Conservation (phyloP, 2,329 filamentous ascomycete genomes). For the Penicillium thymicola region DNA sequence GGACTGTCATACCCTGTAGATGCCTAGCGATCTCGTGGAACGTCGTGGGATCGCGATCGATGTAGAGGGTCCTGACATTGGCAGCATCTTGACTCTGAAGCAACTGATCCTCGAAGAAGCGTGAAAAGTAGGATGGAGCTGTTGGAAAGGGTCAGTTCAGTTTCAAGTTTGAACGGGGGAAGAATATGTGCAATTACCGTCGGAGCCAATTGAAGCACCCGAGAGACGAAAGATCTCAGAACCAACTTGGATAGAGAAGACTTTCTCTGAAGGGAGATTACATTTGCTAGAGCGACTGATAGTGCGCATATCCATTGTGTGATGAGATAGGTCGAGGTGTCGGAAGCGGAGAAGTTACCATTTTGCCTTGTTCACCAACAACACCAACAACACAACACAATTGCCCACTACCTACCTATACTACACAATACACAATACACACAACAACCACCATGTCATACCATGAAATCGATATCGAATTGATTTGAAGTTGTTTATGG, state of each 20-base stretch:
- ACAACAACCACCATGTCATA: no score
- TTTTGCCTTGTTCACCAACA: background rate
- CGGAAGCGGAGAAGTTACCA: background rate
- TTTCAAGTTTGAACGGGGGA: slow-evolving; percentile 4
- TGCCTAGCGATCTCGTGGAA: slow-evolving; percentile 88
- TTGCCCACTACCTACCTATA: background rate
- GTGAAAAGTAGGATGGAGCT: slow-evolving; percentile 96
- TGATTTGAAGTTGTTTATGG: background rate
- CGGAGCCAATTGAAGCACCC: slow-evolving; percentile 67
- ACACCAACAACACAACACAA: background rate
- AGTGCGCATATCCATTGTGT: background rate
- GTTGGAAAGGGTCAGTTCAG: slow-evolving; percentile 49
- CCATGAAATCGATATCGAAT: background rate
- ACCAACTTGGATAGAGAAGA: slow-evolving; percentile 69
- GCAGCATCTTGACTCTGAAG: slow-evolving; percentile 54
- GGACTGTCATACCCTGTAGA: slow-evolving; percentile 60
- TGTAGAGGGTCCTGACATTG: slow-evolving; percentile 77
- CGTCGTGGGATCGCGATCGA: slow-evolving; percentile 85
- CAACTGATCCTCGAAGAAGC: slow-evolving; percentile 85
- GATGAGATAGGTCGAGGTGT: background rate
- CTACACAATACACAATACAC: no score
- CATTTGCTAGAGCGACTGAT: slow-evolving; percentile 8
- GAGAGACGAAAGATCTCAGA: slow-evolving; percentile 66
- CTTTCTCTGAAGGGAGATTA: slow-evolving; percentile 55
- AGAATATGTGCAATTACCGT: slow-evolving; percentile 54